Evolutionary conservation across 2,329 filamentous ascomycete genomes (phyloP).

Genomic region (Stagonosporopsis cucurbitacearum): DNA sequence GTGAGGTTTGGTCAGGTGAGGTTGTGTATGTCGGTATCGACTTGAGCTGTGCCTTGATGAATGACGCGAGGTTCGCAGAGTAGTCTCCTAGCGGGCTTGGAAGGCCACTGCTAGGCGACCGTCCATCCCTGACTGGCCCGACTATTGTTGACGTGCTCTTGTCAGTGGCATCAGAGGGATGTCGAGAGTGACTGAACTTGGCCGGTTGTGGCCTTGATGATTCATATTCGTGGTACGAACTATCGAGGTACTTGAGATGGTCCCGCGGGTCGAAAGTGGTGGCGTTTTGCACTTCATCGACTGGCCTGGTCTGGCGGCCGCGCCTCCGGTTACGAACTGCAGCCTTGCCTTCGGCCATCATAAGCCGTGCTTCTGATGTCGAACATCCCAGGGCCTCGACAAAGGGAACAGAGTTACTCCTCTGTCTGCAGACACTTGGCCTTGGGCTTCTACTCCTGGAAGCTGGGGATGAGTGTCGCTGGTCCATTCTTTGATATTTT

Average conservation of each 20-base stretch:
- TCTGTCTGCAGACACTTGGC: slow-evolving; percentile 34
- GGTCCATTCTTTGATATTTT: slow-evolving; percentile 30
- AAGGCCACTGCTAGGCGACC: slow-evolving; percentile 9
- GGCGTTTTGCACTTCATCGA: slow-evolving; percentile 24
- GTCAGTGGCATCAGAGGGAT: slow-evolving; percentile 41
- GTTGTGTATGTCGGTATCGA: slow-evolving; percentile 44
- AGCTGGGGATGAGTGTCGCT: slow-evolving; percentile 33
- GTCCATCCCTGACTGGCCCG: slow-evolving; percentile 13
- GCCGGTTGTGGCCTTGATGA: slow-evolving; percentile 16
- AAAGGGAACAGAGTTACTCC: slow-evolving; percentile 47
- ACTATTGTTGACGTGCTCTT: slow-evolving; percentile 40
- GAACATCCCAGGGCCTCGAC: slow-evolving; percentile 45
- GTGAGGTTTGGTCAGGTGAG: slow-evolving; percentile 28
- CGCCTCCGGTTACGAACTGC: slow-evolving; percentile 41
- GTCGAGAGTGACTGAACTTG: slow-evolving; percentile 31
- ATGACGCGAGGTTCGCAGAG: slow-evolving; percentile 46
- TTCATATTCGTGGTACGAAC: slow-evolving; percentile 22
- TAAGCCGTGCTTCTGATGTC: slow-evolving; percentile 44
- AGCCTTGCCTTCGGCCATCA: slow-evolving; percentile 45
- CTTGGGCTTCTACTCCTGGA: slow-evolving; percentile 28
- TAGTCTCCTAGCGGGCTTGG: slow-evolving; percentile 41
- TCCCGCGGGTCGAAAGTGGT: slow-evolving; percentile 38
- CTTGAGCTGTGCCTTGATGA: slow-evolving; percentile 43
- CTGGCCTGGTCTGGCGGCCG: slow-evolving; percentile 32
- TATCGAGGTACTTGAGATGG: slow-evolving; percentile 41